A percentile compares a stretch with the other conserved stretches of the same genome.
phyloP scores from a whole-genome alignment of 306 rosid genomes.

The Dryas octopetala region DNA sequence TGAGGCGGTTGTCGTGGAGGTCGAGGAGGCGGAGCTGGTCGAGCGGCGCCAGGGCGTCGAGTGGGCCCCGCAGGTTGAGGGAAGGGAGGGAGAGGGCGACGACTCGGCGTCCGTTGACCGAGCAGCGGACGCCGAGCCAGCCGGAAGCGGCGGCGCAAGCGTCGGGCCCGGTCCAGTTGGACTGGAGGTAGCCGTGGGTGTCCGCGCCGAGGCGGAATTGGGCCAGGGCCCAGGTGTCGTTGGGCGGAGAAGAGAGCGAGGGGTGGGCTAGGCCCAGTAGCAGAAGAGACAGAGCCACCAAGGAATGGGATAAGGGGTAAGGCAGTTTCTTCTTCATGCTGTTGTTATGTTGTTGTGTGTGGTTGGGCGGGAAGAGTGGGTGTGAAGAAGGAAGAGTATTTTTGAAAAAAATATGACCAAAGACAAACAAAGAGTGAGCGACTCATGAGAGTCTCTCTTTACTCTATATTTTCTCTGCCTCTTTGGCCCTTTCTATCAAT shows the following conservation, averaged over 20 bases:
- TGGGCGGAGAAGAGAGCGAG: conserved; percentile 28
- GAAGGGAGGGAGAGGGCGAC: conserved; percentile 62
- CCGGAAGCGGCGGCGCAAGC: conserved; percentile 59
- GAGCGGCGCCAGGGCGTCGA: conserved; percentile 52
- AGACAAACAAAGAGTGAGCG: conserved; percentile 11
- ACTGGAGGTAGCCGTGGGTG: conserved; percentile 64
- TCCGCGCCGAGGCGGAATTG: conserved; percentile 66
- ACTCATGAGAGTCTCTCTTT: too few species aligned
- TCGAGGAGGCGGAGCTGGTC: conserved; percentile 83
- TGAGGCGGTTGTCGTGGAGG: conserved; percentile 79
- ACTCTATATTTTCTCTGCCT: neutral
- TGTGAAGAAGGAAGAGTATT: conserved; percentile 14
- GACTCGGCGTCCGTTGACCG: conserved; percentile 47
- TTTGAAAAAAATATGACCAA: neutral
- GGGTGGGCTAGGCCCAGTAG: conserved; percentile 13
- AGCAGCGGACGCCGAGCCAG: conserved; percentile 78
- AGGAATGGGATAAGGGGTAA: neutral
- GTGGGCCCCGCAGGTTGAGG: conserved; percentile 76
- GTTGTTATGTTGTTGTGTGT: neutral
- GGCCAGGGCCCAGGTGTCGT: conserved; percentile 69
- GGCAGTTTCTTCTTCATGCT: conserved; percentile 33
- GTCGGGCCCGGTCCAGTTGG: conserved; percentile 76
- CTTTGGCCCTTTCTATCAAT: neutral
- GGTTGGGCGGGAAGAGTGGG: conserved; percentile 37
- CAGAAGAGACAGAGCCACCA: conserved; percentile 12